Conservation (phyloP, 495 filamentous ascomycete genomes). For the Melanomma pulvis-pyrius region DNA sequence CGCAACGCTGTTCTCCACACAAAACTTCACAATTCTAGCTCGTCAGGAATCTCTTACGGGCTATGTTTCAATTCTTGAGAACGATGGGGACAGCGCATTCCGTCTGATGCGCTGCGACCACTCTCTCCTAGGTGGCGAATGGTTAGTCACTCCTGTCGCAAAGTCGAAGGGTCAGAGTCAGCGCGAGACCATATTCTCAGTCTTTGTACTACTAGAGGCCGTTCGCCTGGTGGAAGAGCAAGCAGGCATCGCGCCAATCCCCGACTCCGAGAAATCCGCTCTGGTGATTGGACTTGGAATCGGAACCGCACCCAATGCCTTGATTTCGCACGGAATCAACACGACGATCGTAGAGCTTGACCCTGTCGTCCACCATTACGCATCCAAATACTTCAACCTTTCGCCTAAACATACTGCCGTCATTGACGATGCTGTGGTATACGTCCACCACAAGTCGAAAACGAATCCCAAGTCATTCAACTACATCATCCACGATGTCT, state of each 20-base stretch:
- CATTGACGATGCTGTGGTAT: constrained; percentile 79
- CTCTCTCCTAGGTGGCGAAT: constrained; percentile 92
- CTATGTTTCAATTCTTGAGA: constrained; percentile 88
- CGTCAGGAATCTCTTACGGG: constrained; percentile 84
- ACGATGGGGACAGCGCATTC: constrained; percentile 62
- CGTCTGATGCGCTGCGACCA: constrained; percentile 91
- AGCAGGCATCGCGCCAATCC: constrained; percentile 45
- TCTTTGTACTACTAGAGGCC: constrained; percentile 91
- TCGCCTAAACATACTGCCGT: constrained; percentile 75
- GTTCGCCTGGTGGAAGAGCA: constrained; percentile 69
- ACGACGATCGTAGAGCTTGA: constrained; percentile 95
- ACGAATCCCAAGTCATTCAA: constrained; percentile 61
- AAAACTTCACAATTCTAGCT: constrained; percentile 68
- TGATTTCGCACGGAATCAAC: constrained; percentile 84
- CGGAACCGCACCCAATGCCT: constrained; percentile 82
- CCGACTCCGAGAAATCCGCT: constrained; percentile 71
- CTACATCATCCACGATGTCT: constrained; percentile 98
- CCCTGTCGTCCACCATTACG: constrained; percentile 81
- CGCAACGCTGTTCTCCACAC: constrained; percentile 53
- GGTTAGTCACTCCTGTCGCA: constrained; percentile 60
- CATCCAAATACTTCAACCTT: constrained; percentile 79
- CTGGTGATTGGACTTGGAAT: constrained; percentile 91
- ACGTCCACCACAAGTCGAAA: constrained; percentile 60
- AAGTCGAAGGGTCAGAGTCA: constrained; percentile 44
- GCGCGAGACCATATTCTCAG: constrained; percentile 85